phyloP scores from a whole-genome alignment of 1,284 basidiomycete genomes.

The Leccinum pallidistipes region DNA sequence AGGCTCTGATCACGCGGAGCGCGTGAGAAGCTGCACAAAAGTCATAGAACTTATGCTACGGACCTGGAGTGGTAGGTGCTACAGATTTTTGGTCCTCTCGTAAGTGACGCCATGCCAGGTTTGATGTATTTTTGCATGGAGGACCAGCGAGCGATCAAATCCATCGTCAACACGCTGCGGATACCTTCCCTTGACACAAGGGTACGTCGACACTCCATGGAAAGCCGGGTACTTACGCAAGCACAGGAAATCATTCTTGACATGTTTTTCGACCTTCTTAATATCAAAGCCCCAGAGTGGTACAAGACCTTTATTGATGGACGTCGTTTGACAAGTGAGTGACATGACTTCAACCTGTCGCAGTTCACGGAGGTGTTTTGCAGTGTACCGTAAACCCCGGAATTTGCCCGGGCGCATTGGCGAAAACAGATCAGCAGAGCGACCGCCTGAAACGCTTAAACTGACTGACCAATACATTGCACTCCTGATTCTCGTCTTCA shows the following conservation, averaged over 20 bases:
- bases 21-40: constrained; percentile 74
- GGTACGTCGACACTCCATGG: constrained; percentile 44
- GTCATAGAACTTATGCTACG: constrained; percentile 84
- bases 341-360: neutral
- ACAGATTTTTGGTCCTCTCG: neutral
- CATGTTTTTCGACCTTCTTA: constrained; percentile 92
- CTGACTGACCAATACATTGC: constrained; percentile 93
- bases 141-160: constrained; percentile 81
- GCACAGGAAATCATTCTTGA: constrained; percentile 86
- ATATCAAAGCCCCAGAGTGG: constrained; percentile 89
- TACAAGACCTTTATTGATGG: constrained; percentile 89
- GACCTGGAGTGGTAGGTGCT: constrained; percentile 86
- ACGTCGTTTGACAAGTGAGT: constrained; percentile 79
- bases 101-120: constrained; percentile 46
- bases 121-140: constrained; percentile 95
- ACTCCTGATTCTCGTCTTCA: constrained; percentile 84
- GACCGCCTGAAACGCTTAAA: constrained; percentile 65
- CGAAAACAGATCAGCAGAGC: constrained; percentile 42
- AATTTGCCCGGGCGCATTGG: constrained; percentile 38
- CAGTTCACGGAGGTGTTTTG: neutral
- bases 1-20: constrained; percentile 72
- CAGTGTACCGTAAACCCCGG: constrained; percentile 70
- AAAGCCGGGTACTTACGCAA: constrained; percentile 10
- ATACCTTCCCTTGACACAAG: constrained; percentile 87
- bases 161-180: constrained; percentile 82